These are phyloP conservation scores for Hapsidospora chrysogenum DNA, from an alignment of 495 filamentous ascomycete genomes.

Conservation along the genomic window DNA sequence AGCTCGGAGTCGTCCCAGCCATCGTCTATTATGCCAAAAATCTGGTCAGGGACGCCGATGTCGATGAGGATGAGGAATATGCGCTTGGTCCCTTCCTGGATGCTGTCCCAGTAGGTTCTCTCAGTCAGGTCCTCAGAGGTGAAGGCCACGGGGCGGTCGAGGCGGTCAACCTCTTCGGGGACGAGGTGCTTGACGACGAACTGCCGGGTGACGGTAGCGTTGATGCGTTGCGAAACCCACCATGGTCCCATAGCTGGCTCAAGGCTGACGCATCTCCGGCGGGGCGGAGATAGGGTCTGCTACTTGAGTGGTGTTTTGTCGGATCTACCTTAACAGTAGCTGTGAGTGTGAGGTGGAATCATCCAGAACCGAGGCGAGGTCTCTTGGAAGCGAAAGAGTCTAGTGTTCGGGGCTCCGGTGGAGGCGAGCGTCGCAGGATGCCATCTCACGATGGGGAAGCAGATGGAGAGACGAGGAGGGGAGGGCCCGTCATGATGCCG, in stretches of 20 bases:
- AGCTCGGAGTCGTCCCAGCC: constrained; percentile 84
- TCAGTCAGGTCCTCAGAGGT: constrained; percentile 71
- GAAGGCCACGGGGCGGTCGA: constrained; percentile 59
- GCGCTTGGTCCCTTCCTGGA: constrained; percentile 57
- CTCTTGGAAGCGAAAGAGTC: too few species aligned
- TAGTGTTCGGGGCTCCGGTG: too few species aligned
- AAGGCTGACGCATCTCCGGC: too few species aligned
- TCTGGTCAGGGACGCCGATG: constrained; percentile 65
- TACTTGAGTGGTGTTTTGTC: too few species aligned
- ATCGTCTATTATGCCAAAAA: constrained; percentile 71
- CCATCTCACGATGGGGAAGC: too few species aligned
- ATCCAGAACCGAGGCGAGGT: too few species aligned
- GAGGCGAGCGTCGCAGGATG: too few species aligned
- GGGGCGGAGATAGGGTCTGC: too few species aligned
- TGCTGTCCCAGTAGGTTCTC: constrained; percentile 87
- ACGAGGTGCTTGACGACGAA: constrained; percentile 52
- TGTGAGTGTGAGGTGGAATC: too few species aligned
- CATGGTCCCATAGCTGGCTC: constrained; percentile 27
- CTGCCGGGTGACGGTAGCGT: constrained; percentile 50
- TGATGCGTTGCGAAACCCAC: constrained; percentile 70
- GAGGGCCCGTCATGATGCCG: too few species aligned
- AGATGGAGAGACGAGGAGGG: too few species aligned
- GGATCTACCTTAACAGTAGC: too few species aligned
- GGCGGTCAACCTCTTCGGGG: constrained; percentile 42
- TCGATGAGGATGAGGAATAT: constrained; percentile 73